Evolutionary conservation across 2,329 filamentous ascomycete genomes (phyloP).

Genomic region (Mollisiaceae sp.): DNA sequence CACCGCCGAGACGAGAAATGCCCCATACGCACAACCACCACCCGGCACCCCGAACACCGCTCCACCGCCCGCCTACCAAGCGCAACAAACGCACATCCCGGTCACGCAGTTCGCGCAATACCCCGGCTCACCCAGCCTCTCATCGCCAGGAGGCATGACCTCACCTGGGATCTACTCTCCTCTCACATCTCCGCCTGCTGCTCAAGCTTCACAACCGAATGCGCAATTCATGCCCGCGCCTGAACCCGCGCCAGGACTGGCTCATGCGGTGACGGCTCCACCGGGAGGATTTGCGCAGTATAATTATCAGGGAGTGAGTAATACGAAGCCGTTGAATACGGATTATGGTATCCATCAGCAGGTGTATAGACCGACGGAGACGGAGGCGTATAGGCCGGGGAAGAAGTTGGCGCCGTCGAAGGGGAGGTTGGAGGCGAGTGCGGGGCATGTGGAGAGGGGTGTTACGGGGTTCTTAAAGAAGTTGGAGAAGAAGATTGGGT

Average conservation of each 20-base stretch:
- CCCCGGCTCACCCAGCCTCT: constrained; percentile 51
- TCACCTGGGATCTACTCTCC: constrained; percentile 48
- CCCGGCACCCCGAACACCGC: constrained; percentile 13
- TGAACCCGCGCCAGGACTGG: constrained; percentile 1
- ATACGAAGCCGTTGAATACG: constrained; percentile 43
- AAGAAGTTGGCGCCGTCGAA: constrained; percentile 51
- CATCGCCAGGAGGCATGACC: constrained; percentile 38
- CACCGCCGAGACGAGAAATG: constrained; percentile 22
- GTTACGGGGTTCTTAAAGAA: constrained; percentile 76
- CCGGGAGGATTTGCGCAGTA: constrained; percentile 64
- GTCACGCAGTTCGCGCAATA: constrained; percentile 52
- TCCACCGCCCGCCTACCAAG: constrained; percentile 30
- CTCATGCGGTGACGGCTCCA: constrained; percentile 42
- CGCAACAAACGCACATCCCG: constrained; percentile 29
- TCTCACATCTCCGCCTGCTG: background rate
- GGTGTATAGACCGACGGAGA: constrained; percentile 70
- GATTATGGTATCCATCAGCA: constrained; percentile 71
- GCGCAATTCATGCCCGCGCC: constrained; percentile 11
- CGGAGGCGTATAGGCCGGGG: constrained; percentile 54
- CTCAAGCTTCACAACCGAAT: constrained; percentile 18
- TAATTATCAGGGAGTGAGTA: constrained; percentile 45
- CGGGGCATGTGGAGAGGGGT: constrained; percentile 70
- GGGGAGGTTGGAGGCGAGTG: constrained; percentile 67
- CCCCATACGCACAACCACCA: constrained; percentile 19
- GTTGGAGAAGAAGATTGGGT: constrained; percentile 68